These are phyloP conservation scores for Urochloa ruziziensis DNA, from an alignment of 176 grass and related monocot species.

Conservation along the genomic window DNA sequence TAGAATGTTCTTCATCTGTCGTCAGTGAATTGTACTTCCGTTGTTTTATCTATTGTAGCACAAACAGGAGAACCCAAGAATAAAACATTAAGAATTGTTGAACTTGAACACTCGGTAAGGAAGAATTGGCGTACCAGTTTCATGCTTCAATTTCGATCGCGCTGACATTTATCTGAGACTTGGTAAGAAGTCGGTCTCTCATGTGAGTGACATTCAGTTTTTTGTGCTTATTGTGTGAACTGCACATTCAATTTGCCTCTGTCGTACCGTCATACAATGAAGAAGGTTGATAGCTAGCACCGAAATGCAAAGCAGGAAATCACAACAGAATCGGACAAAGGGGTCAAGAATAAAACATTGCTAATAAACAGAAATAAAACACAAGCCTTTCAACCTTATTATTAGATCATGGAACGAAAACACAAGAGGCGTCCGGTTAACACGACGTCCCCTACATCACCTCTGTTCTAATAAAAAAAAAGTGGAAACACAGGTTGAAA, in stretches of 20 bases:
- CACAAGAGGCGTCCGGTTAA: neutral
- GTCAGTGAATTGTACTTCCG: too few species aligned
- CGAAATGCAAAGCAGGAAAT: neutral
- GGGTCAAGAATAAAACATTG: neutral
- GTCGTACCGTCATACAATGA: neutral
- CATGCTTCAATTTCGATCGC: too few species aligned
- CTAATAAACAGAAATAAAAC: neutral
- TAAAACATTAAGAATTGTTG: too few species aligned
- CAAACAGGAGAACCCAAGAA: too few species aligned
- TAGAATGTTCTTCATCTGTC: too few species aligned
- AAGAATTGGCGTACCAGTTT: too few species aligned
- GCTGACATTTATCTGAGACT: too few species aligned
- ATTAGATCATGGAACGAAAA: slow-evolving; percentile 6
- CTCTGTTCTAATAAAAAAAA: neutral
- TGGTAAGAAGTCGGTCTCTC: too few species aligned
- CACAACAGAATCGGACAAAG: neutral
- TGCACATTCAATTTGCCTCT: neutral
- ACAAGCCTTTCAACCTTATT: slow-evolving; percentile 18
- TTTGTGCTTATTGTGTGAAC: neutral
- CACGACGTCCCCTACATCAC: neutral
- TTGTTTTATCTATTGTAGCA: too few species aligned
- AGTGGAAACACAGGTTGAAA: neutral
- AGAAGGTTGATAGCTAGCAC: neutral
- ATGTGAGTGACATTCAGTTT: too few species aligned
- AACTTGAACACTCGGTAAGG: too few species aligned